Percentiles rank a stretch among this genome's conserved stretches.
Conservation (phyloP, 2,329 filamentous ascomycete species). For the Colletotrichum abscissum region DNA sequence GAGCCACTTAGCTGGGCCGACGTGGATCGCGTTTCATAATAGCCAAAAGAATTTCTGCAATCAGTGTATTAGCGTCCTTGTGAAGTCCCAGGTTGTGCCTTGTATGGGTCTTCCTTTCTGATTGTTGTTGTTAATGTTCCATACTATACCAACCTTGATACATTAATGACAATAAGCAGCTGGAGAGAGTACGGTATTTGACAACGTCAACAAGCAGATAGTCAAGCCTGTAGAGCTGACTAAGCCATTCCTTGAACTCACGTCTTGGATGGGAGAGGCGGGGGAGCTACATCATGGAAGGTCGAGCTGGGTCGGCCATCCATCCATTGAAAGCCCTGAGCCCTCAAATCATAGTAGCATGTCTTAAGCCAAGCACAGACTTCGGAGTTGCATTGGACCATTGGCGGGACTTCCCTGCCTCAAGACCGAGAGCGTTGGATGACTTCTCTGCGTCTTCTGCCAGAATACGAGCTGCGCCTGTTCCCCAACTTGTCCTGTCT, state of each 20-base stretch:
- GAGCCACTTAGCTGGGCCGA: background rate
- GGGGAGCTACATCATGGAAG: background rate
- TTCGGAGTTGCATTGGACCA: background rate
- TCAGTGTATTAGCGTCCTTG: background rate
- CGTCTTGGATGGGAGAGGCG: background rate
- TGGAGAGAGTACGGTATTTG: background rate
- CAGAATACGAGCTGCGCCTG: conserved; percentile 1
- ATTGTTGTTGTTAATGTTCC: background rate
- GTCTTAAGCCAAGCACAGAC: conserved; percentile 23
- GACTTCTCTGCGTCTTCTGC: conserved; percentile 6
- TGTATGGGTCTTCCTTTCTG: background rate
- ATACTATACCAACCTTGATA: background rate
- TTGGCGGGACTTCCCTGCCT: conserved; percentile 12
- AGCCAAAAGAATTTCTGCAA: background rate
- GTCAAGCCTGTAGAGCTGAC: background rate
- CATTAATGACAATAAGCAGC: background rate
- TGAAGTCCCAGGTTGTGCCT: background rate
- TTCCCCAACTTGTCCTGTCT: background rate
- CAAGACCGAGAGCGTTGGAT: background rate
- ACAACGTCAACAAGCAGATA: background rate
- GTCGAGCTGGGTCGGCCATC: background rate
- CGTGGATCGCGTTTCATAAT: conserved; percentile 4
- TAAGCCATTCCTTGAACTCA: background rate
- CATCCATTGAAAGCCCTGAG: conserved; percentile 1
- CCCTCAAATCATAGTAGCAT: conserved; percentile 14